These are phyloP conservation scores for Manihot esculenta DNA, from an alignment of 441 rosid species.

Conservation along the genomic window DNA sequence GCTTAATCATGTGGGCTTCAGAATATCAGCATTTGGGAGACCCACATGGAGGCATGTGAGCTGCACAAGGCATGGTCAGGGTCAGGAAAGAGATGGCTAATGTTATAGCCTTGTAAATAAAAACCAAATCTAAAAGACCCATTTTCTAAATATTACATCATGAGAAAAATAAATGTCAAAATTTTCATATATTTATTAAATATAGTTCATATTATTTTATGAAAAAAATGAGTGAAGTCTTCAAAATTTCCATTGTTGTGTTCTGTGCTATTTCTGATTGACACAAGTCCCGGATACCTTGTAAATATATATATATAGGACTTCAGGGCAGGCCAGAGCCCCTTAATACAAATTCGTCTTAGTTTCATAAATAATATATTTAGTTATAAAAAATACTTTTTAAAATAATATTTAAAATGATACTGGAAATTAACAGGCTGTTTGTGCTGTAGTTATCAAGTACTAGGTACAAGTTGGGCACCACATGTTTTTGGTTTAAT, in stretches of 20 bases:
- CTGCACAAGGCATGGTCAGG: conserved; percentile 42
- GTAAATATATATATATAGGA: background rate
- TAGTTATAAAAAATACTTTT: too few species aligned
- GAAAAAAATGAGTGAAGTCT: background rate
- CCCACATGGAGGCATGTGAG: conserved; percentile 61
- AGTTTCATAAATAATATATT: too few species aligned
- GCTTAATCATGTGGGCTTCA: conserved; percentile 36
- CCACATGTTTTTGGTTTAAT: background rate
- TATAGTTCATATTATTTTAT: background rate
- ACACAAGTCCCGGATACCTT: background rate
- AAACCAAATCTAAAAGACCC: background rate
- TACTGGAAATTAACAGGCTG: too few species aligned
- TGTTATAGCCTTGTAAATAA: background rate
- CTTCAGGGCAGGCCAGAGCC: background rate
- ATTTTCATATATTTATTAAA: conserved; percentile 4
- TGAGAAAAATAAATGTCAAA: conserved; percentile 19
- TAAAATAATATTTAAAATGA: too few species aligned
- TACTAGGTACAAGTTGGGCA: background rate
- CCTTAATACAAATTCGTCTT: too few species aligned
- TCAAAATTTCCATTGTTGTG: conserved; percentile 19
- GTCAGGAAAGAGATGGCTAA: background rate
- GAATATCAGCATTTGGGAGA: conserved; percentile 38
- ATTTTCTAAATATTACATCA: background rate
- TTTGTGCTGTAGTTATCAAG: background rate
- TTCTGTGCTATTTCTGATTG: background rate